These are phyloP conservation scores for Saccharomycopsis sp. DNA, from an alignment of 805 yeast species.

Conservation along the genomic window DNA sequence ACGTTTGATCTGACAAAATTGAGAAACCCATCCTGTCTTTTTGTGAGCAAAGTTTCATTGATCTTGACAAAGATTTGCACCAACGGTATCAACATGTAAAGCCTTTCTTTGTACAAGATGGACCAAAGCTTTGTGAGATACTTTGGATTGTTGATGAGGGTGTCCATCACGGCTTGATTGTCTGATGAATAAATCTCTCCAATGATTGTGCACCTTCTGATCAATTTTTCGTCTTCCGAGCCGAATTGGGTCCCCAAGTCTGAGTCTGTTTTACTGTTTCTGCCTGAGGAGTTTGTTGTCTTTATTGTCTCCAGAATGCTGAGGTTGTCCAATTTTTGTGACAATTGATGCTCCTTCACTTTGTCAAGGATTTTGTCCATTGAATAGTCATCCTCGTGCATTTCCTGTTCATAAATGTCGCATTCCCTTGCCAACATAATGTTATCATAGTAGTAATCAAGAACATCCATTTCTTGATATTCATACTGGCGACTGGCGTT, in stretches of 20 bases:
- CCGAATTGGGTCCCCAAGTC: too few species aligned
- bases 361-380: constrained; percentile 6
- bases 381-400: constrained; percentile 14
- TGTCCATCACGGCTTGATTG: constrained; percentile 10
- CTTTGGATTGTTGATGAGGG: constrained; percentile 7
- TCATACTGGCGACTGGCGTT: constrained; percentile 10
- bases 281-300: not conserved
- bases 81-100: constrained; percentile 12
- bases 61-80: constrained; percentile 19
- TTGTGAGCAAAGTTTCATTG: constrained; percentile 15
- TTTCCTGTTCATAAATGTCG: constrained; percentile 1
- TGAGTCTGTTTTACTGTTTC: too few species aligned
- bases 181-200: constrained; percentile 17
- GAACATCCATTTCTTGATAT: constrained; percentile 11
- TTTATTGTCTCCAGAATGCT: not conserved
- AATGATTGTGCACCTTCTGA: constrained; percentile 15
- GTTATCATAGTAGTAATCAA: constrained; percentile 16
- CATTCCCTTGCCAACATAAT: constrained; percentile 3
- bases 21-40: constrained; percentile 26
- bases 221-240: constrained; percentile 8
- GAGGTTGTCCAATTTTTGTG: not conserved
- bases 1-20: constrained; percentile 27
- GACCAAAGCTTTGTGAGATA: constrained; percentile 14
- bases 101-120: constrained; percentile 11
- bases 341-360: constrained; percentile 2